A percentile compares a stretch with the other conserved stretches of the same genome.
Evolutionary conservation across 352 stramenopile species (phyloP).

Genomic region (Globisporangium apiculatum): DNA sequence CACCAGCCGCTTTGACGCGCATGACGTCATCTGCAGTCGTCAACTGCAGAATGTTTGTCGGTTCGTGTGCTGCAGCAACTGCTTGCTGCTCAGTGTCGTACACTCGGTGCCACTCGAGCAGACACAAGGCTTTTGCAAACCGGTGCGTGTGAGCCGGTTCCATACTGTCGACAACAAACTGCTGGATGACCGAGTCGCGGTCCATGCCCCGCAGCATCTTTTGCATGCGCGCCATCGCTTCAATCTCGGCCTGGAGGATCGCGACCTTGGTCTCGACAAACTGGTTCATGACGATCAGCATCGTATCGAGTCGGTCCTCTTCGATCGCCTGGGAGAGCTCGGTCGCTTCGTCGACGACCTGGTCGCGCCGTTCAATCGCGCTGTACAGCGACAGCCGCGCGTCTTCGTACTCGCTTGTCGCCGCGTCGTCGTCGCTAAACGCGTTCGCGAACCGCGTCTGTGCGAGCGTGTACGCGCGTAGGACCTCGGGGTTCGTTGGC

Average conservation of each 20-base stretch:
- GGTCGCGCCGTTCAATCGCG: constrained; percentile 66
- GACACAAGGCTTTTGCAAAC: constrained; percentile 63
- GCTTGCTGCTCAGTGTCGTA: constrained; percentile 52
- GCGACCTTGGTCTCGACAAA: constrained; percentile 83
- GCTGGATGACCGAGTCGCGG: constrained; percentile 77
- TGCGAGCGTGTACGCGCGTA: constrained; percentile 52
- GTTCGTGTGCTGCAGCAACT: constrained; percentile 28
- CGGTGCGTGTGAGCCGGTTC: constrained; percentile 74
- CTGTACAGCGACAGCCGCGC: constrained; percentile 37
- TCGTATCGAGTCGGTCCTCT: constrained; percentile 78
- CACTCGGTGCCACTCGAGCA: constrained; percentile 74
- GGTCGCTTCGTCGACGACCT: constrained; percentile 76
- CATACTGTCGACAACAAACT: constrained; percentile 83
- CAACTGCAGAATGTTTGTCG: constrained; percentile 38
- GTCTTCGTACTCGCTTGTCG: constrained; percentile 56
- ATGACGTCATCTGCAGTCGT: constrained; percentile 28
- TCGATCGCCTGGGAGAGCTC: constrained; percentile 75
- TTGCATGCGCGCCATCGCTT: constrained; percentile 60
- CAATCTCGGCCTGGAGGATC: constrained; percentile 77
- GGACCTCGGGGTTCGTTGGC: constrained; percentile 68
- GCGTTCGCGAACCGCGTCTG: constrained; percentile 58
- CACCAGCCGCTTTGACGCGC: constrained; percentile 47
- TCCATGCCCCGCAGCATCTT: constrained; percentile 67
- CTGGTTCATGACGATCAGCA: constrained; percentile 80
- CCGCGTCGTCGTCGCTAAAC: constrained; percentile 55